These are phyloP conservation scores for Turritis glabra DNA, from an alignment of 345 rosid species.

Conservation along the genomic window DNA sequence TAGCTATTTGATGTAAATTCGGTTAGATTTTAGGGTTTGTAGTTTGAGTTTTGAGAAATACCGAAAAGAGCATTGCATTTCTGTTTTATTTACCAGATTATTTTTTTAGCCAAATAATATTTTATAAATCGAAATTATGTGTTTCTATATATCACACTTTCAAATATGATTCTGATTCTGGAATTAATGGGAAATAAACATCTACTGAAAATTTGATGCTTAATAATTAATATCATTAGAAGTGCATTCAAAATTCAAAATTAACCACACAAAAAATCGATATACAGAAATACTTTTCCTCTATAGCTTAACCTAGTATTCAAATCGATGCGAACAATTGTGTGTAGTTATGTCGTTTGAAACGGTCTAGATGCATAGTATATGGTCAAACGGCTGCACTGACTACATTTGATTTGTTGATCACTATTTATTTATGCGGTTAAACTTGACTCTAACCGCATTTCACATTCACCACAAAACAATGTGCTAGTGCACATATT, in stretches of 20 bases:
- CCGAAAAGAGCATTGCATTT: neutral
- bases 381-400: neutral
- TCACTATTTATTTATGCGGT: too few species aligned
- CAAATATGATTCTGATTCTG: neutral
- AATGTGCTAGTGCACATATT: slow-evolving; percentile 4
- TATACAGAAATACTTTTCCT: neutral
- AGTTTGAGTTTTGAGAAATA: too few species aligned
- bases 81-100: neutral
- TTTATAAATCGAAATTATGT: neutral
- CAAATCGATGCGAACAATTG: neutral
- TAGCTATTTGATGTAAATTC: neutral
- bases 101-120: neutral
- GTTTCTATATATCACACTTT: neutral
- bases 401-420: neutral
- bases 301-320: neutral
- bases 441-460: neutral
- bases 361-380: neutral
- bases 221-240: neutral
- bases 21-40: too few species aligned
- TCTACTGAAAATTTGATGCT: neutral
- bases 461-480: neutral
- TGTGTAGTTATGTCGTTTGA: neutral
- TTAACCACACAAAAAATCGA: too few species aligned
- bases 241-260: too few species aligned
- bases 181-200: neutral